These are phyloP conservation scores for Ogataea trehalophila DNA, from an alignment of 805 yeast species.

Conservation along the genomic window DNA sequence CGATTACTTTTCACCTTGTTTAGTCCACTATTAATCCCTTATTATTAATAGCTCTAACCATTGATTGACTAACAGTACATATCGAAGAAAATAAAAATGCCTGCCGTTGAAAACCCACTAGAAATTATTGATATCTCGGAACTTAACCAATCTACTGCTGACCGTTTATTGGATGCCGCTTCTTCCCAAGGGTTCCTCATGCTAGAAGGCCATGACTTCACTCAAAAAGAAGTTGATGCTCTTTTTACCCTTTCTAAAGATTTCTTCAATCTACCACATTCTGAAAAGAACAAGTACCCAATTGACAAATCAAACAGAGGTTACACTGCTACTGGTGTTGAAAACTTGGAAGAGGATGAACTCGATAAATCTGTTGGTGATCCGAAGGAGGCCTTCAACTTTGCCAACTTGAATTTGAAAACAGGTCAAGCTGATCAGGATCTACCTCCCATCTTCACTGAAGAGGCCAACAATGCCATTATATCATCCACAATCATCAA, in stretches of 20 bases:
- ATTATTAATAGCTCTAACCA: too few species aligned
- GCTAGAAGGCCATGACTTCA: conserved; percentile 46
- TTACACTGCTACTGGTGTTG: conserved; percentile 36
- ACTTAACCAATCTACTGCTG: conserved; percentile 39
- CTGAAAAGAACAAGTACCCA: conserved; percentile 44
- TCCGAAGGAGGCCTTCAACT: conserved; percentile 57
- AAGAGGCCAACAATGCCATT: conserved; percentile 36
- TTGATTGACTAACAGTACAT: too few species aligned
- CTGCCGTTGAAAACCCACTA: conserved; percentile 39
- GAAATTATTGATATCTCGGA: conserved; percentile 55
- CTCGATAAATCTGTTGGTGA: conserved; percentile 37
- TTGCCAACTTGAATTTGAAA: conserved; percentile 47
- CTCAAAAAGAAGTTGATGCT: conserved; percentile 36
- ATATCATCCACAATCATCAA: conserved; percentile 38
- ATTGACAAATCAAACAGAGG: conserved; percentile 51
- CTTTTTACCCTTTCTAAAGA: conserved; percentile 25
- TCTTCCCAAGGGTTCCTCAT: conserved; percentile 47
- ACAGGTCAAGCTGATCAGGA: conserved; percentile 41
- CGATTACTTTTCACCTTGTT: background rate
- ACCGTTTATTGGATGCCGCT: conserved; percentile 47
- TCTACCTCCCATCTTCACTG: conserved; percentile 50
- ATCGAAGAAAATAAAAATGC: background rate
- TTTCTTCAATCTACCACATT: conserved; percentile 37
- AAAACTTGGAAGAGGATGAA: conserved; percentile 36
- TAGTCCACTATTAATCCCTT: background rate